Base-by-base conservation (phyloP, 306 rosid genomes). In the Corylus avellana region DNA sequence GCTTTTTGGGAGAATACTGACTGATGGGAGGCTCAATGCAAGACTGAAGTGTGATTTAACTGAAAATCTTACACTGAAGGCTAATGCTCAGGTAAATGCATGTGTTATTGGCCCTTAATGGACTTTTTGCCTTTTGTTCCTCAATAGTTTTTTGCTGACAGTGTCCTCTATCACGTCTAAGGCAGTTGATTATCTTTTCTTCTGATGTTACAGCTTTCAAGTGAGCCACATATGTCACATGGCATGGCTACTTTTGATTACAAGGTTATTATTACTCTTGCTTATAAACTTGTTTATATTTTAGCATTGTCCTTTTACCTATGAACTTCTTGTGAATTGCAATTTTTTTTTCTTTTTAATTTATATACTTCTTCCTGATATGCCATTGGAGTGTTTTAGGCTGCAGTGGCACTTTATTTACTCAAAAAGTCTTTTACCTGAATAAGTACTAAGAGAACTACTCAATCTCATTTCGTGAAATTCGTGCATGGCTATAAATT, bases 211-310 rank as follows among this genome's bases (percentile, higher is more conserved):
- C 97, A 96, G 99, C 91, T 96, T 74, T 87, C 97, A 14, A 91
- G 84, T 22, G 99, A 96, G 81, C 99, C 99, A 7, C 99, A 96
- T 55, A 93, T 93, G 98, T 96, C 99, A 13, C 99, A 96, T 79
- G 99, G 97, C 78, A 89, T 96, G 94, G 58, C 20, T 59, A 39
- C 48, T 68, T 68, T 68, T 68, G 72, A 96, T 81, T 96, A 96
- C 88, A 93, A 96, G 98, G 99, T 96, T 25, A 72, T 96, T 25
- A 72, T 57, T 77, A 50, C 58, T 63, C 18, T 68, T 22, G 37
- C 55, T 42, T 44, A 58, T 27, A 50, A 25, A 39, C 35, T 6
- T 56, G 39, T 46, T 80, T 80, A 29, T 58, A 50, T 54, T 73
- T 75, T 75, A 25, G 48, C n/a, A 39, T n/a, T 76, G 25, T 69